These are phyloP conservation scores for Stephanodiscus minutulus DNA, from an alignment of 108 stramenopile genomes.

Conservation along the genomic window DNA sequence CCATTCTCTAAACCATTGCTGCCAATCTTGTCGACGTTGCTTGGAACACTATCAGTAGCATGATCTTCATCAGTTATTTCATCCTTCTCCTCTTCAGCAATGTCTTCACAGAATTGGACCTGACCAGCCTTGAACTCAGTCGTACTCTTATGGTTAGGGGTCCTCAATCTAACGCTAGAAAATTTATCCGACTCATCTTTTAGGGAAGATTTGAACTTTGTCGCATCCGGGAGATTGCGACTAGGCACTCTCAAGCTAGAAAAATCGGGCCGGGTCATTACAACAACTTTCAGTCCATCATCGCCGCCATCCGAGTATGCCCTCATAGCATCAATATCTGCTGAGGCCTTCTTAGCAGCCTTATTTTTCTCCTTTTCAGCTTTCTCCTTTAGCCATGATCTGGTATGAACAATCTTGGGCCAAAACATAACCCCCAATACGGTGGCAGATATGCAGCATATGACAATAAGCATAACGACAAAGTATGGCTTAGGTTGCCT, in stretches of 20 bases:
- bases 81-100: background rate
- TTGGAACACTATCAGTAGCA: background rate
- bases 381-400: background rate
- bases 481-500: slow-evolving; percentile 34
- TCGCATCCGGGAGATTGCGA: too few species aligned
- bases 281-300: background rate
- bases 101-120: background rate
- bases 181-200: too few species aligned
- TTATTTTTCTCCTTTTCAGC: background rate
- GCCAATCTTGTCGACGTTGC: background rate
- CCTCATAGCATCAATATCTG: too few species aligned
- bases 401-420: slow-evolving; percentile 45
- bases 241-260: too few species aligned
- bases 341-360: background rate
- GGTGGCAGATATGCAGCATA: slow-evolving; percentile 36
- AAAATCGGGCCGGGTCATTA: background rate
- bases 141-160: too few species aligned
- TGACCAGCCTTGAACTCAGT: too few species aligned
- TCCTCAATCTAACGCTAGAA: too few species aligned
- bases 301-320: background rate
- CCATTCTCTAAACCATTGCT: background rate
- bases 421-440: slow-evolving; percentile 52
- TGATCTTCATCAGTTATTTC: background rate
- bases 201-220: too few species aligned
- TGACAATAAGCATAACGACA: slow-evolving; percentile 32